Percentiles rank a stretch among this genome's conserved stretches.
Conservation (phyloP, 805 yeast genomes). For the Lipomyces chichibuensis region DNA sequence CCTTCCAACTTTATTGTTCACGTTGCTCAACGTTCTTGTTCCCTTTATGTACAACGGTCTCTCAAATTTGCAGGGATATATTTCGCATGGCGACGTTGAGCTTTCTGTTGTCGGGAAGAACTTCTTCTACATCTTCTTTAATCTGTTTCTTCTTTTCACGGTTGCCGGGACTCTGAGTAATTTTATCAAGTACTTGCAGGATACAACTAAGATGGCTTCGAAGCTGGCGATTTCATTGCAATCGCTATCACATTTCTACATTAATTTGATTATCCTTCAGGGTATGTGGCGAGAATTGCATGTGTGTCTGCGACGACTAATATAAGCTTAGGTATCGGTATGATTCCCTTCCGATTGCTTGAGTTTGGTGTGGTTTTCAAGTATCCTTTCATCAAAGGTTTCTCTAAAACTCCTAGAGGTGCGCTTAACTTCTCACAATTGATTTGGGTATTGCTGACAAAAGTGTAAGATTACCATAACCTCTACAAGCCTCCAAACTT, state of each 20-base stretch:
- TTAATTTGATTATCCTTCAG: conserved; percentile 78
- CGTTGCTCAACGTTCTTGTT: conserved; percentile 75
- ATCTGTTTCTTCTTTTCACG: conserved; percentile 90
- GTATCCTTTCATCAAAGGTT: conserved; percentile 66
- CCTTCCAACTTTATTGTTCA: conserved; percentile 87
- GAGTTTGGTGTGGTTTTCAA: conserved; percentile 76
- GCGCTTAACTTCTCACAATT: background rate
- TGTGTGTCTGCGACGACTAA: background rate
- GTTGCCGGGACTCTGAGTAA: conserved; percentile 89
- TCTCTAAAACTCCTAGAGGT: conserved; percentile 74
- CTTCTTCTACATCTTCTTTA: conserved; percentile 91
- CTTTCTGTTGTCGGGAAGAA: conserved; percentile 86
- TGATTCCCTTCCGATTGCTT: conserved; percentile 85
- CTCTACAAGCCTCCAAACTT: conserved; percentile 87
- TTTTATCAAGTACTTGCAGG: conserved; percentile 78
- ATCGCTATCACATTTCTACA: conserved; percentile 83
- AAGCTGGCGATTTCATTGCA: conserved; percentile 81
- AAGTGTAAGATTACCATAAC: conserved; percentile 57
- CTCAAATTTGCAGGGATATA: conserved; percentile 81
- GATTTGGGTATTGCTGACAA: background rate
- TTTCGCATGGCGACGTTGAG: conserved; percentile 92
- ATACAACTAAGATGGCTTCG: conserved; percentile 85
- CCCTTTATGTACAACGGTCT: conserved; percentile 87
- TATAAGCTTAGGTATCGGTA: conserved; percentile 55
- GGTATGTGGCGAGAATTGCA: conserved; percentile 41